Conservation (phyloP, 768 basidiomycete species). For the Psilocybe sp. region DNA sequence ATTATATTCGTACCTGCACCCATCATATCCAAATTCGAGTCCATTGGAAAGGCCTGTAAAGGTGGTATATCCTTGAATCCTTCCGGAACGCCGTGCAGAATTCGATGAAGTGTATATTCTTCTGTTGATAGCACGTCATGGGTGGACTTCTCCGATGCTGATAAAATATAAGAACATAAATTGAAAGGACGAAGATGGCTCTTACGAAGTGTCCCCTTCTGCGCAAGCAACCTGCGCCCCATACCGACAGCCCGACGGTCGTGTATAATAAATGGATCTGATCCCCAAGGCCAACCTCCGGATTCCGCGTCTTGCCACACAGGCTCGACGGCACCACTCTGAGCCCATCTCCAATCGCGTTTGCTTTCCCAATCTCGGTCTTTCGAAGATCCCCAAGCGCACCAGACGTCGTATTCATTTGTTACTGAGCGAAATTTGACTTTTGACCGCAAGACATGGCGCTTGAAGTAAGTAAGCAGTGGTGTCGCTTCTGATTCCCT, state of each 20-base stretch:
- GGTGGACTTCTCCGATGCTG: constrained; percentile 53
- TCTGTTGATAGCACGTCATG: constrained; percentile 53
- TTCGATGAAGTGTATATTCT: constrained; percentile 76
- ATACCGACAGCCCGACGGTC: constrained; percentile 76
- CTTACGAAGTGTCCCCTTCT: constrained; percentile 75
- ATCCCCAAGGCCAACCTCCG: constrained; percentile 58
- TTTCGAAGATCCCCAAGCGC: constrained; percentile 63
- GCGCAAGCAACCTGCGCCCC: constrained; percentile 71
- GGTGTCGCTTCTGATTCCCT: constrained; percentile 56
- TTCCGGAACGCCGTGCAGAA: constrained; percentile 85
- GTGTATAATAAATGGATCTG: constrained; percentile 43
- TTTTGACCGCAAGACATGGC: constrained; percentile 84
- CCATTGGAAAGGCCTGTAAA: constrained; percentile 84
- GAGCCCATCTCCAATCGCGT: constrained; percentile 48
- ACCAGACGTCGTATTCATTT: constrained; percentile 77
- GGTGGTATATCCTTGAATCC: constrained; percentile 74
- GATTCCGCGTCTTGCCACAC: constrained; percentile 47
- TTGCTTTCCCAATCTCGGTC: constrained; percentile 27
- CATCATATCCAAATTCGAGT: constrained; percentile 93
- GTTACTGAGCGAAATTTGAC: constrained; percentile 81
- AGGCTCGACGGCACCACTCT: constrained; percentile 78
- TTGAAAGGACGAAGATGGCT: constrained; percentile 12
- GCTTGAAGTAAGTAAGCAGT: constrained; percentile 71
- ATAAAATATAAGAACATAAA: not conserved
- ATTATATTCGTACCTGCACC: constrained; percentile 70